Percentiles rank a stretch among this genome's conserved stretches.
phyloP scores from a whole-genome alignment of 139 green algal species.

The Coelastrella sp. region DNA sequence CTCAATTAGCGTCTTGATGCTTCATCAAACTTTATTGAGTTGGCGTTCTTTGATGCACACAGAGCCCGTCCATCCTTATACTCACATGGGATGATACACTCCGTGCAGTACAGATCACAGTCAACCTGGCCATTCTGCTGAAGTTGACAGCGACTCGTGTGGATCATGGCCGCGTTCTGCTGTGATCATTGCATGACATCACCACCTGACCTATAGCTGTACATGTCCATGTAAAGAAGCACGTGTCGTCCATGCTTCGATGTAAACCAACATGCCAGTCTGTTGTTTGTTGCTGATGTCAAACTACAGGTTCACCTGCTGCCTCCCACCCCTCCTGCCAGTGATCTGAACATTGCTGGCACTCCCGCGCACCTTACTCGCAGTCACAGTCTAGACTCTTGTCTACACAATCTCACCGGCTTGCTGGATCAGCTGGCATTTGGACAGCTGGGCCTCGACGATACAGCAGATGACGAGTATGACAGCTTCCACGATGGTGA shows the following conservation, averaged over 20 bases:
- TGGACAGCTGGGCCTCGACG: slow-evolving; percentile 14
- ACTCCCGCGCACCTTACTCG: not conserved
- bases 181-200: not conserved
- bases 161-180: no score
- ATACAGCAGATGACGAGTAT: not conserved
- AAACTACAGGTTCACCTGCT: slow-evolving; percentile 4
- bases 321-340: slow-evolving; percentile 9
- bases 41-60: no score
- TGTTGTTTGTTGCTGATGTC: not conserved
- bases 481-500: not conserved
- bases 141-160: no score
- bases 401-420: slow-evolving; percentile 26
- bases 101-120: no score
- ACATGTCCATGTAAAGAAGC: not conserved
- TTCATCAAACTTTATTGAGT: no score
- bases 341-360: not conserved
- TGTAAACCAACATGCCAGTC: no score
- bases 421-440: slow-evolving; percentile 33
- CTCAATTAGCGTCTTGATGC: not conserved
- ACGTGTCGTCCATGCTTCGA: not conserved
- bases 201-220: not conserved
- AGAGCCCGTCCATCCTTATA: no score
- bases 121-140: no score
- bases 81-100: no score
- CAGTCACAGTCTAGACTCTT: slow-evolving; percentile 33